These are phyloP conservation scores for Boletales sp. DNA, from an alignment of 768 basidiomycete genomes.

Conservation along the genomic window DNA sequence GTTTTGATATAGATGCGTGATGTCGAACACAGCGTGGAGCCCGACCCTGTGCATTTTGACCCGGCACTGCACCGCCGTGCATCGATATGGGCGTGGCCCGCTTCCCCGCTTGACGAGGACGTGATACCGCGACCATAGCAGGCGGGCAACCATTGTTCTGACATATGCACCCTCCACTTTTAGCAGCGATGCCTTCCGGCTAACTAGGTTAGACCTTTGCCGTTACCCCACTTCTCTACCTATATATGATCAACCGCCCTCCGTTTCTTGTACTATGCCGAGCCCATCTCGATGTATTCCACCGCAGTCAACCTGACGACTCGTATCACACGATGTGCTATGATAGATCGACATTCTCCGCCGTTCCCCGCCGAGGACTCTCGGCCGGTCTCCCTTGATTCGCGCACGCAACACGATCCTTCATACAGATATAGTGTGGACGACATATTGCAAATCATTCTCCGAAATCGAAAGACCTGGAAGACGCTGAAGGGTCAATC, in stretches of 20 bases:
- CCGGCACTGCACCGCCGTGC: slow-evolving; percentile 15
- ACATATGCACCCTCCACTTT: slow-evolving; percentile 11
- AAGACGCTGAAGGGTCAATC: slow-evolving; percentile 63
- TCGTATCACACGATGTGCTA: slow-evolving; percentile 2
- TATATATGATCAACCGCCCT: slow-evolving; percentile 24
- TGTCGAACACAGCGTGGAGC: too few relatives aligned
- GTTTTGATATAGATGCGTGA: not conserved
- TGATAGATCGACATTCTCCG: not conserved
- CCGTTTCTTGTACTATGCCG: slow-evolving; percentile 1
- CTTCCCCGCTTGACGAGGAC: slow-evolving; percentile 5
- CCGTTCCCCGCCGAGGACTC: slow-evolving; percentile 3
- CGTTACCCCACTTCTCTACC: slow-evolving; percentile 13
- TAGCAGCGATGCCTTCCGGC: slow-evolving; percentile 18
- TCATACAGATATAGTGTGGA: slow-evolving; percentile 24
- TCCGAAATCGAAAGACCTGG: slow-evolving; percentile 70
- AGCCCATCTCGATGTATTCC: slow-evolving; percentile 15
- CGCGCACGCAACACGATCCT: slow-evolving; percentile 11
- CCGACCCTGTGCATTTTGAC: not conserved
- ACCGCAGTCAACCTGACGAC: slow-evolving; percentile 1
- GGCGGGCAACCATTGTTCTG: not conserved
- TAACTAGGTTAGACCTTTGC: slow-evolving; percentile 13
- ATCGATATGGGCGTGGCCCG: slow-evolving; percentile 8
- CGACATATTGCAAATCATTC: slow-evolving; percentile 64
- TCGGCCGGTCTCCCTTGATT: not conserved
- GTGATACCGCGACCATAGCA: not conserved